These are phyloP conservation scores for Debaryomyces sp. DNA, from an alignment of 1,139 yeast genomes.

Conservation along the genomic window DNA sequence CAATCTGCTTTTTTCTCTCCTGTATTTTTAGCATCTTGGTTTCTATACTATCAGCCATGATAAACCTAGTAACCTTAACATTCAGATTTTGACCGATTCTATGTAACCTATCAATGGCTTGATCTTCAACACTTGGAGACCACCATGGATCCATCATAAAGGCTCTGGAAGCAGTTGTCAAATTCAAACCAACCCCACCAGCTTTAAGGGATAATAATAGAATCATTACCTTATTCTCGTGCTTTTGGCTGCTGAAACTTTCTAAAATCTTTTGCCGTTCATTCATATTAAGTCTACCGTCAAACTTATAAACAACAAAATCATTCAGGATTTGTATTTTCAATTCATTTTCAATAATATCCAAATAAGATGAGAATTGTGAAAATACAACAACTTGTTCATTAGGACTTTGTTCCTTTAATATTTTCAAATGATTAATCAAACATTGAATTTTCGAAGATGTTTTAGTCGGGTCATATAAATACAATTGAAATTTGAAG, in stretches of 20 bases:
- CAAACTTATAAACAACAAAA: slow-evolving; percentile 64
- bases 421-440: slow-evolving; percentile 54
- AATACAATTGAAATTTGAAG: slow-evolving; percentile 37
- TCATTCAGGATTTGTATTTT: slow-evolving; percentile 34
- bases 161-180: slow-evolving; percentile 84
- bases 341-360: slow-evolving; percentile 69
- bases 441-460: slow-evolving; percentile 82
- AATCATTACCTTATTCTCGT: slow-evolving; percentile 47
- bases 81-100: slow-evolving; percentile 81
- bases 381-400: slow-evolving; percentile 88
- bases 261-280: slow-evolving; percentile 66
- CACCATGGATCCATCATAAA: slow-evolving; percentile 98
- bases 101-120: slow-evolving; percentile 93
- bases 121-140: slow-evolving; percentile 93
- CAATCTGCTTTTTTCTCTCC: slow-evolving; percentile 80
- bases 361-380: slow-evolving; percentile 84
- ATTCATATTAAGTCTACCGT: slow-evolving; percentile 73
- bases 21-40: slow-evolving; percentile 88
- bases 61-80: slow-evolving; percentile 79
- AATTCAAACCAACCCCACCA: slow-evolving; percentile 93
- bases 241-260: slow-evolving; percentile 46
- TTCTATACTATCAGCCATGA: slow-evolving; percentile 84
- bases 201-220: slow-evolving; percentile 81
- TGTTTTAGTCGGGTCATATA: slow-evolving; percentile 52
- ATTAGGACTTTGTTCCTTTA: slow-evolving; percentile 57